Evolutionary conservation across 108 stramenopile genomes (phyloP).

Genomic region (Pseudonitzschia pungens): DNA sequence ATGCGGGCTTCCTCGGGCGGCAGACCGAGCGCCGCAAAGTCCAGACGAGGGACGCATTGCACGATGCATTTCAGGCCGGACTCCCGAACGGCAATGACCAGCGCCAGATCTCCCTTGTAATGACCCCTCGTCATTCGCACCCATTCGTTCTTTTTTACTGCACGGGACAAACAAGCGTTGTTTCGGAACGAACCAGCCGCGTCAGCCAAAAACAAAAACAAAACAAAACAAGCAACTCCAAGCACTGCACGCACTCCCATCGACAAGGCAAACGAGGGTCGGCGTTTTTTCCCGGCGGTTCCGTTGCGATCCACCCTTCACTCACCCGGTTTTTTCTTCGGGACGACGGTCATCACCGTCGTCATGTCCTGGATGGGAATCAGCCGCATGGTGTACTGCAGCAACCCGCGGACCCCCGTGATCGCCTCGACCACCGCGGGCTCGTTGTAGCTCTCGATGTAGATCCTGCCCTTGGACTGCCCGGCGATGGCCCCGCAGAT

Average conservation of each 20-base stretch:
- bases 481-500: slow-evolving; percentile 87
- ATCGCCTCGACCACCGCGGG: slow-evolving; percentile 91
- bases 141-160: slow-evolving; percentile 93
- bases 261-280: too few species aligned
- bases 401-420: slow-evolving; percentile 82
- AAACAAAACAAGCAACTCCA: neutral
- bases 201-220: neutral
- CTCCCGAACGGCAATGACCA: slow-evolving; percentile 87
- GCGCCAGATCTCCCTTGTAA: slow-evolving; percentile 96
- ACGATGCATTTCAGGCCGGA: slow-evolving; percentile 91
- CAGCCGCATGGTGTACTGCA: slow-evolving; percentile 80
- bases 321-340: slow-evolving; percentile 87
- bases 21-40: slow-evolving; percentile 70
- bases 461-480: slow-evolving; percentile 89
- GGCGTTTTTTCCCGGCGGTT: too few species aligned
- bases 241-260: too few species aligned
- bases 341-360: slow-evolving; percentile 88
- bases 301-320: slow-evolving; percentile 1
- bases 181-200: neutral
- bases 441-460: slow-evolving; percentile 91
- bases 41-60: slow-evolving; percentile 93
- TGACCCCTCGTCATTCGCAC: slow-evolving; percentile 92
- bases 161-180: slow-evolving; percentile 1
- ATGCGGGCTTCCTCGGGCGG: slow-evolving; percentile 81
- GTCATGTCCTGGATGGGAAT: slow-evolving; percentile 96